phyloP scores from a whole-genome alignment of 345 rosid species.

The Ricinus communis region DNA sequence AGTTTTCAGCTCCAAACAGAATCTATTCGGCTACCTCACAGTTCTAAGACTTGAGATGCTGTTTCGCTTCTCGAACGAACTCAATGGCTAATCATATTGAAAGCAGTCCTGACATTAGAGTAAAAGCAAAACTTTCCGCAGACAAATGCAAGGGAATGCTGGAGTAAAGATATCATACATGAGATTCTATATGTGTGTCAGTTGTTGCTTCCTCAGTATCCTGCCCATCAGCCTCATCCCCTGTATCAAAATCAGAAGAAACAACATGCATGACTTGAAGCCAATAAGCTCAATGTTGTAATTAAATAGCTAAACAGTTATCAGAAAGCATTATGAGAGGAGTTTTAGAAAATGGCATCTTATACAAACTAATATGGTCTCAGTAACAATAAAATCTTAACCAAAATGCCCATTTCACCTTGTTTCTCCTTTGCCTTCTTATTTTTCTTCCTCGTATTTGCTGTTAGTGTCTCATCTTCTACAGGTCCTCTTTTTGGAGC shows the following conservation, averaged over 20 bases:
- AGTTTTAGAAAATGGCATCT: background rate
- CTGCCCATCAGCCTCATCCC: slow-evolving; percentile 32
- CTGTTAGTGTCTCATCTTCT: slow-evolving; percentile 25
- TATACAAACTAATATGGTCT: background rate
- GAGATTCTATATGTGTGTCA: slow-evolving; percentile 35
- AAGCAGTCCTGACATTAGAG: background rate
- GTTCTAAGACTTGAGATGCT: background rate
- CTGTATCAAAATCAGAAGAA: slow-evolving; percentile 34
- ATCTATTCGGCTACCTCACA: background rate
- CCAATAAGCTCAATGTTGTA: background rate
- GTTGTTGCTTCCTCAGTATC: slow-evolving; percentile 22
- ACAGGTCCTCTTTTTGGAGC: slow-evolving; percentile 27
- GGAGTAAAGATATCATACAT: slow-evolving; percentile 31
- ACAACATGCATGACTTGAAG: background rate
- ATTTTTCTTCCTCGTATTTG: slow-evolving; percentile 34
- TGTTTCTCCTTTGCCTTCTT: slow-evolving; percentile 19
- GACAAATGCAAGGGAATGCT: background rate
- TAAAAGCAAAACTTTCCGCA: background rate
- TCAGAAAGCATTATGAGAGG: background rate
- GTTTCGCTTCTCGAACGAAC: background rate
- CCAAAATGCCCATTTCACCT: slow-evolving; percentile 31
- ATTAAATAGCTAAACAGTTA: background rate
- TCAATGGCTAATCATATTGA: background rate
- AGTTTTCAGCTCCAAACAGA: too few species aligned
- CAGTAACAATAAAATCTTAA: background rate